Conservation (phyloP, 2,329 filamentous ascomycete genomes). For the Chrysoporthe cubensis region DNA sequence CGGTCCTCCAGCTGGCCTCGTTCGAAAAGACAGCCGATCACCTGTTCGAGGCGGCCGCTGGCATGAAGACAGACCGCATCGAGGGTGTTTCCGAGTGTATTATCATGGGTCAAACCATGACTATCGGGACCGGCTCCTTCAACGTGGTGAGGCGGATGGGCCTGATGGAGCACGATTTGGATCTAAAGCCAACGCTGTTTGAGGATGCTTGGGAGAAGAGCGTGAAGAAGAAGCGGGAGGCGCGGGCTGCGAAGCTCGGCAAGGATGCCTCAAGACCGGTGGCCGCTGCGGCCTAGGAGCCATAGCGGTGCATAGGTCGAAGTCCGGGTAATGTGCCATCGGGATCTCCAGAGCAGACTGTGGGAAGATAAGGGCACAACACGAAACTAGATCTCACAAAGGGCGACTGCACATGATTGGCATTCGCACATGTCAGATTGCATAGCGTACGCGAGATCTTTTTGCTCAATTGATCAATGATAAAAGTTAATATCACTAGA, state of each 20-base stretch:
- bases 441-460: conserved; percentile 1
- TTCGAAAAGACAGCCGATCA: conserved; percentile 99
- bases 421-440: neutral
- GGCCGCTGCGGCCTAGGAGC: conserved; percentile 25
- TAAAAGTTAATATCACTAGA: neutral
- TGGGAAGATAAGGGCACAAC: neutral
- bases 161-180: conserved; percentile 63
- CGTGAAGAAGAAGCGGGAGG: conserved; percentile 35
- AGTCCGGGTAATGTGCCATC: neutral
- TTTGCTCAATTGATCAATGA: neutral
- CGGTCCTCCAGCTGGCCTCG: conserved; percentile 87
- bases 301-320: neutral
- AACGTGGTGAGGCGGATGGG: conserved; percentile 81
- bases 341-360: neutral
- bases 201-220: conserved; percentile 64
- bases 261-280: conserved; percentile 3
- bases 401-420: neutral
- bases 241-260: conserved; percentile 10
- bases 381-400: neutral
- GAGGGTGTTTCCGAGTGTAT: conserved; percentile 96
- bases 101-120: conserved; percentile 96
- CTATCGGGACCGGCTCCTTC: conserved; percentile 88
- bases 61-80: conserved; percentile 89
- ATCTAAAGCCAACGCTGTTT: conserved; percentile 66
- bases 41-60: conserved; percentile 89